Evolutionary conservation across 2,329 filamentous ascomycete species (phyloP), one percentile per base, ranked within the genome.

Genomic region (Fusarium neocosmosporiellum): DNA sequence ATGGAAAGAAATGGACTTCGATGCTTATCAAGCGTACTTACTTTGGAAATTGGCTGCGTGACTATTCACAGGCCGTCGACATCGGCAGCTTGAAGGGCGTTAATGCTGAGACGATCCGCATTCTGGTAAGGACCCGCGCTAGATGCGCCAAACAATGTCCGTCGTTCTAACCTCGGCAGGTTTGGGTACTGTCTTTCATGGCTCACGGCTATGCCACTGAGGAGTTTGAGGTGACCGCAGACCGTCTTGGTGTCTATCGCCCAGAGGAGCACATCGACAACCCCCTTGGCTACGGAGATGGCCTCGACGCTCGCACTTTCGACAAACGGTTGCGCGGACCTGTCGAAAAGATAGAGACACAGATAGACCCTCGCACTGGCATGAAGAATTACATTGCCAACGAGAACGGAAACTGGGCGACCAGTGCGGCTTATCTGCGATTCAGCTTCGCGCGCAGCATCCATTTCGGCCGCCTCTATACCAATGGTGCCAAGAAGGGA

Each of bases 381-480:
- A 98, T 99, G 96, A 99, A 98, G 83, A 98, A 98, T 81, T 99
- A 99, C 82, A 98, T 99, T 75, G 91, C 96, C 68, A 98, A 98
- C 78, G 96, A 98, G 81, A 86, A 84, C 16, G 94, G 95, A 6
- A 88, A 90, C 43, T 98, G 95, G 93, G 94, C 95, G 2, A 99
- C 96, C 22, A 98, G 95, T 71, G 86, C 93, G 9, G 95, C 93
- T 41, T 98, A 96, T 78, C 87, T 98, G 67, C 91, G 91, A 75
- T 94, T 90, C 82, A 95, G 93, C 76, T 86, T 96, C 70, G 87
- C 87, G 16, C 89, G 93, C 67, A 90, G 91, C 79, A 93, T 96
- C 70, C 93, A 96, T 82, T 95, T 89, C 75, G 94, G 93, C 16
- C 88, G 94, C 37, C 83, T 93, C 31, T 96, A 95, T 79, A 93